These are phyloP conservation scores for Chlamydomonas reinhardtii DNA, from an alignment of 163 green algal genomes.

Conservation along the genomic window DNA sequence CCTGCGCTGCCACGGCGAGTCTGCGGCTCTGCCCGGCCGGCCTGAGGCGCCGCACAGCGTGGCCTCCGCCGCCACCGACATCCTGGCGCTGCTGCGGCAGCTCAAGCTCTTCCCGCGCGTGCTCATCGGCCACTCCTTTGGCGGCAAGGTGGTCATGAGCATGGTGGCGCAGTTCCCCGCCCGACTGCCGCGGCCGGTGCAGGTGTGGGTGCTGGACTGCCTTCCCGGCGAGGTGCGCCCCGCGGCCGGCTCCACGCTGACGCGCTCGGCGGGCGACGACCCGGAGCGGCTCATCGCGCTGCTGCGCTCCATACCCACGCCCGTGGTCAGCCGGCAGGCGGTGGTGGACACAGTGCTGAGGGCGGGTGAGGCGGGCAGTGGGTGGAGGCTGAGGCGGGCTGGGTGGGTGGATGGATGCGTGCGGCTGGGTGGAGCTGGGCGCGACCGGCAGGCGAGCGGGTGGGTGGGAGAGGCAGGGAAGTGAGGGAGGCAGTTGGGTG, in stretches of 20 bases:
- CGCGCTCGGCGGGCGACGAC: slow-evolving; percentile 70
- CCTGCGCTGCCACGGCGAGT: slow-evolving; percentile 94
- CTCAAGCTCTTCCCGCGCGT: slow-evolving; percentile 91
- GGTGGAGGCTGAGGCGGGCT: neutral
- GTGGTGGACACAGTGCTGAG: slow-evolving; percentile 76
- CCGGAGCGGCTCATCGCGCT: slow-evolving; percentile 84
- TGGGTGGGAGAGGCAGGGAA: too few relatives aligned
- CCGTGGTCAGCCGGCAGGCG: slow-evolving; percentile 69
- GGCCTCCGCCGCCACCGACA: slow-evolving; percentile 77
- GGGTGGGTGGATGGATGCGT: neutral
- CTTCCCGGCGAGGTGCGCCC: slow-evolving; percentile 83
- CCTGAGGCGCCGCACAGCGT: slow-evolving; percentile 74
- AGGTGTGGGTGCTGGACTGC: slow-evolving; percentile 93
- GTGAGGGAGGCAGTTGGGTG: too few relatives aligned
- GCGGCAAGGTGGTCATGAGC: slow-evolving; percentile 94
- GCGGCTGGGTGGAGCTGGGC: neutral
- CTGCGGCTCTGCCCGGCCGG: slow-evolving; percentile 47
- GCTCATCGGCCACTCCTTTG: slow-evolving; percentile 94
- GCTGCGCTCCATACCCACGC: slow-evolving; percentile 76
- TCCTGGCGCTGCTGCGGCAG: slow-evolving; percentile 82
- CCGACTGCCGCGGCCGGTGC: slow-evolving; percentile 82
- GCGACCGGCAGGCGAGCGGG: too few relatives aligned
- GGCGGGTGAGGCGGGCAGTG: neutral
- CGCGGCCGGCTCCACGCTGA: slow-evolving; percentile 43
- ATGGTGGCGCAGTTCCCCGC: slow-evolving; percentile 91